Evolutionary conservation across 2,329 filamentous ascomycete genomes (phyloP), one percentile per base, ranked within the genome.

Genomic region (Botrytis fragariae): DNA sequence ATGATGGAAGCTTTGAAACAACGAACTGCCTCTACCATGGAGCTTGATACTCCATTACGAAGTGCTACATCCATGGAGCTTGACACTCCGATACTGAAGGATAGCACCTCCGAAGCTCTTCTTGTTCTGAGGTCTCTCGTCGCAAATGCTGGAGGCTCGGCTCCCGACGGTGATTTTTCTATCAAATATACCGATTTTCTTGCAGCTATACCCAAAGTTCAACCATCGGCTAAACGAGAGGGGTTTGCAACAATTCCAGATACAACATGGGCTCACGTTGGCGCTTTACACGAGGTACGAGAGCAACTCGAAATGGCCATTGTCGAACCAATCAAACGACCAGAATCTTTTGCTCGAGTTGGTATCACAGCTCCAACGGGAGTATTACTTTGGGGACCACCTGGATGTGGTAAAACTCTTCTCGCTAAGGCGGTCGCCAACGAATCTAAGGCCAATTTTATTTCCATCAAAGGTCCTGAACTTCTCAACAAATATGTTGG

Each of bases 401-500:
- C 96, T 0, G 96, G 96, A 10, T 99, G 96, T 82, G 96, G 96
- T 78, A 99, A 99, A 82, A 99, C 96, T 0, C 88, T 99, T 2
- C 90, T 99, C 2, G 96, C 96, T 29, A 98, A 98, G 83, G 96
- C 96, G 5, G 94, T 98, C 7, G 96, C 96, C 72, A 97, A 97
- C 82, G 94, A 97, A 81, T 95, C 93, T 12, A 94, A 95, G 81
- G 96, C 96, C 65, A 98, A 97, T 83, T 99, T 99, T 85, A 99
- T 99, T 83, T 94, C 94, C 70, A 94, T 99, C 83, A 98, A 98
- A 83, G 96, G 96, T 0, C 96, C 96, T 0, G 96, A 99, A 81
- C 86, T 99, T 16, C 88, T 99, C 63, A 98, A 98, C 86, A 99
- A 98, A 83, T 99, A 95, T 81, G 95, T 99, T 16, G 96, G 96